Evolutionary conservation across 1,284 basidiomycete genomes (phyloP), one percentile per base, ranked within the genome.

Genomic region (Malassezia nana): DNA sequence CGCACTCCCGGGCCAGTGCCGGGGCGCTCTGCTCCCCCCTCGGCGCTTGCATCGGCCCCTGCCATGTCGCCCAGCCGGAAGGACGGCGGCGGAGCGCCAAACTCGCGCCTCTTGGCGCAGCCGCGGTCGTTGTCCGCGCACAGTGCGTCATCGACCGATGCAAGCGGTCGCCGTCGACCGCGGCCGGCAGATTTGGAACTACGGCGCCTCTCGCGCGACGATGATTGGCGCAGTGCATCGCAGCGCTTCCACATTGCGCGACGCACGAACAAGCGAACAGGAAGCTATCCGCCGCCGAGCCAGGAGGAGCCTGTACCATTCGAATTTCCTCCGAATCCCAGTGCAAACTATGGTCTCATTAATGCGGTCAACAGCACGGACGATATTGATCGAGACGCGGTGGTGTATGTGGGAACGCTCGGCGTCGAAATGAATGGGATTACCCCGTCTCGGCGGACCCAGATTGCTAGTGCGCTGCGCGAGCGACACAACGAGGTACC

Each of bases 391-490:
- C 20, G 7, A 7, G 22, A 30, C 24, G 22, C 2, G 18, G 30
- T 30, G 12, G 60, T 73, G 25, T 73, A 65, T 47, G 59, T 73
- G 42, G 71, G 71, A 22, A 70, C 67, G 8, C 66, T 67, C 1
- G 69, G 63, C 28, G 49, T 73, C 28, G 59, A 66, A 8, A 56
- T 56, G 54, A 42, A 55, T 31, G 70, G 69, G 67, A 57, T 69
- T 9, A 60, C 66, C 2, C 46, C 56, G 10, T 9, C 22, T 12
- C 56, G 64, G 15, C 79, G 81, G 52, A 74, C 75, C 24, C 79
- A 80, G 40, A 80, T 89, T 53, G 82, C 86, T 60, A 66, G 75
- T 40, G 77, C 81, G 32, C 81, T 87, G 78, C 66, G 78, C 44
- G 75, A 79, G 5, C 77, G 84, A 62, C 77, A 79, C 32, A 76